A percentile compares a stretch with the other conserved stretches of the same genome.
phyloP scores from a whole-genome alignment of 768 basidiomycete genomes.

The Hygrophoropsis aurantiaca region DNA sequence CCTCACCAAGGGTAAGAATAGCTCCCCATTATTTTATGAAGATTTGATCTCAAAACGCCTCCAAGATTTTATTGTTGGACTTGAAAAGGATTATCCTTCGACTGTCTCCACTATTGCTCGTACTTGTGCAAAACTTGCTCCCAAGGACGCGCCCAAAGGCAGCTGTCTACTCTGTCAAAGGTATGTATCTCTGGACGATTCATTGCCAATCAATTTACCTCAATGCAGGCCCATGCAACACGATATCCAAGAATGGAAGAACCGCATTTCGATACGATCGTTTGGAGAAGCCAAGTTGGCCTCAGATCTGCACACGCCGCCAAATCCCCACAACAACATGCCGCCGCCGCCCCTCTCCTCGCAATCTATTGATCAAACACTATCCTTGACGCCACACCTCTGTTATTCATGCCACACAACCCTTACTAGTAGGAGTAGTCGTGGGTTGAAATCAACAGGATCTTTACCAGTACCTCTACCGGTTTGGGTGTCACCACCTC shows the following conservation, averaged over 20 bases:
- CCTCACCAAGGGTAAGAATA: constrained; percentile 63
- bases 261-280: constrained; percentile 68
- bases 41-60: not conserved
- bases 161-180: constrained; percentile 66
- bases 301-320: constrained; percentile 11
- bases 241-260: constrained; percentile 72
- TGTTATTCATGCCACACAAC: constrained; percentile 67
- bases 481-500: constrained; percentile 23
- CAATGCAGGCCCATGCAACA: constrained; percentile 57
- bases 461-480: constrained; percentile 18
- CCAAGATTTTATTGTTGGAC: constrained; percentile 74
- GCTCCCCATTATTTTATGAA: not conserved
- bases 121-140: constrained; percentile 75
- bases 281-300: constrained; percentile 21
- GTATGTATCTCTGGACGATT: constrained; percentile 31
- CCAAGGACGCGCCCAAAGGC: constrained; percentile 52
- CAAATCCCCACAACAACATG: constrained; percentile 4
- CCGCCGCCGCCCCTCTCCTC: constrained; percentile 1
- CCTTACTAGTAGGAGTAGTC: constrained; percentile 56
- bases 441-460: constrained; percentile 29
- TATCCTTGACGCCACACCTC: constrained; percentile 40
- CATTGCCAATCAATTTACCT: not conserved
- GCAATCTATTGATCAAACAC: constrained; percentile 1
- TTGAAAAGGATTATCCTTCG: constrained; percentile 83
- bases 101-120: constrained; percentile 83